phyloP scores from a whole-genome alignment of 2,329 filamentous ascomycete species.

The Thielaviopsis ethacetica region DNA sequence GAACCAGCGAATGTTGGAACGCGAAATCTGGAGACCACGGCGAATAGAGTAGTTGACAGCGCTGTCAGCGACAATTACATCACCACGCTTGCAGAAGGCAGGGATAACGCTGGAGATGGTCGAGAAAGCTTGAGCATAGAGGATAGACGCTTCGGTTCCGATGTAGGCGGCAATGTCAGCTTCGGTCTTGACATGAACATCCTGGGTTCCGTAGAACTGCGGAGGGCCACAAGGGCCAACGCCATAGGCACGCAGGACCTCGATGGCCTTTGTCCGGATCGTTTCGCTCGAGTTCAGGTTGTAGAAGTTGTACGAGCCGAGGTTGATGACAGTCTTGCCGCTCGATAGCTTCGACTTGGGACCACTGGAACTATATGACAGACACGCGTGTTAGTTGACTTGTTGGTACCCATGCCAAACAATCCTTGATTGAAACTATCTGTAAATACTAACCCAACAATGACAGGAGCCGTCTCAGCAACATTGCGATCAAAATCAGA shows the following conservation, averaged over 20 bases:
- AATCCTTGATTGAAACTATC: not conserved
- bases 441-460: slow-evolving; percentile 50
- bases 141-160: slow-evolving; percentile 75
- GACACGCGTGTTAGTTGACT: not conserved
- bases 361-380: slow-evolving; percentile 56
- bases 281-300: slow-evolving; percentile 88
- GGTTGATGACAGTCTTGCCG: slow-evolving; percentile 80
- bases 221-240: slow-evolving; percentile 94
- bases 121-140: slow-evolving; percentile 91
- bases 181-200: slow-evolving; percentile 95
- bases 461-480: slow-evolving; percentile 69
- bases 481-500: slow-evolving; percentile 65
- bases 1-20: slow-evolving; percentile 85
- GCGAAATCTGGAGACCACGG: slow-evolving; percentile 82
- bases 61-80: slow-evolving; percentile 90
- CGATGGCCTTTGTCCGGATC: slow-evolving; percentile 87
- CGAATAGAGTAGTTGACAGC: slow-evolving; percentile 88
- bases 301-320: slow-evolving; percentile 94
- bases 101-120: slow-evolving; percentile 96
- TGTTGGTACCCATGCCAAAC: not conserved
- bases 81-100: slow-evolving; percentile 89
- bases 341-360: slow-evolving; percentile 79
- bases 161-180: slow-evolving; percentile 82
- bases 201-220: slow-evolving; percentile 95
- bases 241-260: slow-evolving; percentile 84